These are phyloP conservation scores for Gracilaria domingensis DNA, from an alignment of 23 red algal genomes.

Conservation along the genomic window DNA sequence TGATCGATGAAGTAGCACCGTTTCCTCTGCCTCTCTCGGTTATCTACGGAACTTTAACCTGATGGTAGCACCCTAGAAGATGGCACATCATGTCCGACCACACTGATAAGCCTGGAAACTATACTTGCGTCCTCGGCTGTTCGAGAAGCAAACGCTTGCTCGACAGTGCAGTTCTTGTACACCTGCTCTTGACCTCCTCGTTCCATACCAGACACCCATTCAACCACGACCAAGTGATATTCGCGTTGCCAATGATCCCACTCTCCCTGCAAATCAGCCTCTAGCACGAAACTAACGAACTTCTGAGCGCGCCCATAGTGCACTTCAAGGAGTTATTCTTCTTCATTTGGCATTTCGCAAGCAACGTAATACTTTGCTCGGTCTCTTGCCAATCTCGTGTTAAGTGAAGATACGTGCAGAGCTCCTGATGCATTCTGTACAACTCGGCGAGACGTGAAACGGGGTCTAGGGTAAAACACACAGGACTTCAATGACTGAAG, in stretches of 20 bases:
- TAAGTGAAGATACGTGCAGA: too few species aligned
- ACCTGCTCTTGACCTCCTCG: not conserved
- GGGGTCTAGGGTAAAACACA: not conserved
- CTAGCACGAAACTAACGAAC: not conserved
- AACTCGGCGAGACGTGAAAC: not conserved
- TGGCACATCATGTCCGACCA: not conserved
- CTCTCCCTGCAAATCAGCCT: not conserved
- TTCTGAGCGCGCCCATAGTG: too few species aligned
- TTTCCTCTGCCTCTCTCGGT: not conserved
- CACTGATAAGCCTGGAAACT: not conserved
- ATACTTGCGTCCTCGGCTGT: not conserved
- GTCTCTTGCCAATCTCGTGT: too few species aligned
- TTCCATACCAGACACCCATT: not conserved
- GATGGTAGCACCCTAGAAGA: too few species aligned
- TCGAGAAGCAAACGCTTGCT: not conserved
- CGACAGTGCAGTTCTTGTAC: not conserved
- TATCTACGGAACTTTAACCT: too few species aligned
- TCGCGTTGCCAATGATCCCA: conserved; percentile 3
- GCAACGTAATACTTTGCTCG: too few species aligned
- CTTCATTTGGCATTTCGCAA: too few species aligned
- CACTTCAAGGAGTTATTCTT: too few species aligned
- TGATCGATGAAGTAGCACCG: conserved; percentile 21
- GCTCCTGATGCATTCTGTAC: too few species aligned
- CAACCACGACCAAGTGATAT: not conserved
- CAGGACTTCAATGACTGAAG: not conserved